Base-by-base conservation (phyloP, 768 basidiomycete species). In the Tricholoma hemisulphureum region DNA sequence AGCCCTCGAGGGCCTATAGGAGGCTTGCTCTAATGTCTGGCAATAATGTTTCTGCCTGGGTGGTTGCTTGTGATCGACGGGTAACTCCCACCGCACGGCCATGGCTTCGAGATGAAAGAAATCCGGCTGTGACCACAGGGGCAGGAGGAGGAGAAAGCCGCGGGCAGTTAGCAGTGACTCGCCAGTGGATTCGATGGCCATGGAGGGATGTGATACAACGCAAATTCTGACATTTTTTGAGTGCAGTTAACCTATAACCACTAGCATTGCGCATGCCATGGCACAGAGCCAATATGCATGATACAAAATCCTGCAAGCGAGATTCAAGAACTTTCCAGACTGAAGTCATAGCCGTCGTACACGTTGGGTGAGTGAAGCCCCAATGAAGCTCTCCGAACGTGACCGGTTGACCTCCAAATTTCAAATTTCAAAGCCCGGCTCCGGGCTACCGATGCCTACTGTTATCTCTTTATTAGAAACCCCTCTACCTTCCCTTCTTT, bases 381-480 rank as follows among this genome's bases (percentile, higher is more conserved):
- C 10, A 34, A 10, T 34, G 32, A 10, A 11, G 43, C 24, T 45
- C 23, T 23, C 24, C 43, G 5, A 45, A 45, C 43, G 43, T 45
- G 43, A 45, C 43, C 18, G 24, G 39, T n/a, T n/a, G 18, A 20
- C 14, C 23, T 23, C n/a, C n/a, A n/a, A 24, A 45, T 45, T 45
- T 45, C 43, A 45, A 45, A 45, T 45, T 45, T 45, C 43, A 45
- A 45, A 45, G 43, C 43, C 43, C 43, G 43, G 21, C 43, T 41
- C 7, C 32, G n/a, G n/a, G n/a, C n/a, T n/a, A n/a, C n/a, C n/a
- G n/a, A 35, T 16, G 9, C 14, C 32, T 13, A 34, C 34, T 35
- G n/a, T 35, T 16, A 35, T 6, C 14, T 1, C 11, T 35, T 6
- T 35, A 2, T 35, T 13, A 6, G 32, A 2, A n/a, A n/a, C n/a